Base-by-base conservation (phyloP, 257 asterid genomes). In the Solanum clarkiae region DNA sequence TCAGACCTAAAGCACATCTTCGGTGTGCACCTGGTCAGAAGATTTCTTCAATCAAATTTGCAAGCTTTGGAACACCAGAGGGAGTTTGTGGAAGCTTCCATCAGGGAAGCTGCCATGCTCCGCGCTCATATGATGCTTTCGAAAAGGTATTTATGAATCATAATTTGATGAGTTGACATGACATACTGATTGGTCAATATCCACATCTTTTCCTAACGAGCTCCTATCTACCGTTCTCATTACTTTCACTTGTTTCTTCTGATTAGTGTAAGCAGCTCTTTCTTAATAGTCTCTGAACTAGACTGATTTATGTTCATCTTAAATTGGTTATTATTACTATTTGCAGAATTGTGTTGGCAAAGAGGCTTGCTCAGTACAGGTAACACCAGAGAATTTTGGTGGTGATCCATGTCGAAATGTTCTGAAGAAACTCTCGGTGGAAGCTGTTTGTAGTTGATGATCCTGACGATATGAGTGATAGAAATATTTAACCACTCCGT, bases 391-490 rank as follows among this genome's bases (percentile, higher is more conserved):
- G 91, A 94, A 93, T 81, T 95, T 93, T 22, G 99, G 99, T 20
- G 99, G 99, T 49, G 99, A 95, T 86, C 99, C 99, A 26, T 95
- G 99, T 72, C 93, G 94, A 13, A 90, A 86, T 44, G 90, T 93
- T 49, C 93, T 95, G 95, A 95, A 95, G 95, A 95, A 95, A 85
- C 93, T 95, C 51, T 92, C 98, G 0, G 99, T 95, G 2, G 99
- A 95, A 89, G 97, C 91, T 84, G 83, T 95, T 51, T 95, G 99
- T 93, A 93, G 97, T 86, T 93, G 88, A 92, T n/a, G 88, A 69
- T 55, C 32, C 65, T 6, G 44, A 26, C 40, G 13, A 24, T 54
- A 3, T 3, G 29, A 24, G 83, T 53, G 83, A 29, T 24, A 9
- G 60, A 79, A 53, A 26, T 53, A 53, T 56, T 75, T 75, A 5